These are phyloP conservation scores for Solanum gracilifrons DNA, from an alignment of 257 asterid species.

Conservation along the genomic window DNA sequence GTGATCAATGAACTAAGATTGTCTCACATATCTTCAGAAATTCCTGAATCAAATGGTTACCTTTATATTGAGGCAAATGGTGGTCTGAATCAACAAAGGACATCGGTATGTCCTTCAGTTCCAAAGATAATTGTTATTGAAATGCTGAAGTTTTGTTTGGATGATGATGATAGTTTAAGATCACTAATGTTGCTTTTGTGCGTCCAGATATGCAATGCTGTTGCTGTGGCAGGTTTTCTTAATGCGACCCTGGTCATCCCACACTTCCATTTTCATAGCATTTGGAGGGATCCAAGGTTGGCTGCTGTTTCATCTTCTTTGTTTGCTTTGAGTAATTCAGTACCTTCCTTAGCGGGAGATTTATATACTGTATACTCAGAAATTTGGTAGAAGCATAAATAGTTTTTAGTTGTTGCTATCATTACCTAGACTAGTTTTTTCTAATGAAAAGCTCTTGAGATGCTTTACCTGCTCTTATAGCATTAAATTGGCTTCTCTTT, in stretches of 20 bases:
- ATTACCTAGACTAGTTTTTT: background rate
- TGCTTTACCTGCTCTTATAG: background rate
- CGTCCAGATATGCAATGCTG: constrained; percentile 97
- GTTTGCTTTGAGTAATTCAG: background rate
- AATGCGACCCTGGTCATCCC: constrained; percentile 96
- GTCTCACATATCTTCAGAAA: constrained; percentile 12
- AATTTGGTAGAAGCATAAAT: background rate
- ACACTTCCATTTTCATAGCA: constrained; percentile 87
- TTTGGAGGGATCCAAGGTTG: constrained; percentile 97
- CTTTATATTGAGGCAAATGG: constrained; percentile 81
- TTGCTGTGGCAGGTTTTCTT: constrained; percentile 95
- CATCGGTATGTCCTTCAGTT: constrained; percentile 47
- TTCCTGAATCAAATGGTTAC: constrained; percentile 47
- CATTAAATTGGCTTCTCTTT: background rate
- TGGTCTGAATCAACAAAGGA: constrained; percentile 95
- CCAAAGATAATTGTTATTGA: background rate
- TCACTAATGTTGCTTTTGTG: constrained; percentile 7
- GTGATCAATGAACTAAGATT: background rate
- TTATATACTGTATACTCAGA: background rate
- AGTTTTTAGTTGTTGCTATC: background rate
- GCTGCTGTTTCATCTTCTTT: background rate
- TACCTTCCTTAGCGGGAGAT: background rate
- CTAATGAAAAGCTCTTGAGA: background rate
- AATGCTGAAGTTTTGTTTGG: background rate
- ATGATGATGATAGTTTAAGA: background rate